Evolutionary conservation across 345 rosid genomes (phyloP), one percentile per base, ranked within the genome.

Genomic region (Ceriops zippeliana): DNA sequence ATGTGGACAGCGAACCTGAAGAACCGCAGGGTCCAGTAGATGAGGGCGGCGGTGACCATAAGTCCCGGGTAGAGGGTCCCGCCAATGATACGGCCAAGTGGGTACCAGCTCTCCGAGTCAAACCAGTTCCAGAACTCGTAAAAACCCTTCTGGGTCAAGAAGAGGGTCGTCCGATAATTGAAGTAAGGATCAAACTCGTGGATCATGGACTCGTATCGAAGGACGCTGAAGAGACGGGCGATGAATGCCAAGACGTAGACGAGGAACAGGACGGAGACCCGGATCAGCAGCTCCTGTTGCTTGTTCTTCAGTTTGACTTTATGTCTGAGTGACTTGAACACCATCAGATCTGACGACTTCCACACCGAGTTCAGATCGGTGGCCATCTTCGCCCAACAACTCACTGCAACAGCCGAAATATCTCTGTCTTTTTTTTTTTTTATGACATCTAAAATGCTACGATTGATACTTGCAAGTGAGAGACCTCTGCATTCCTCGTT

Each of bases 61-160:
- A 93, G 89, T 3, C 97, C 97, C 0, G 97, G 96, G 65, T 95
- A 95, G 21, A 95, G 93, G 19, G 99, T 91, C 13, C 99, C 99
- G 0, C 99, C 99, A 32, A 95, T 82, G 75, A 95, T 95, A 7
- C 99, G 87, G 2, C 99, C 99, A 1, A 95, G 84, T n/a, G 99
- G 99, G 73, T 95, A 95, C 99, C 99, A 95, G 61, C 90, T 84
- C 85, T 95, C 99, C 6, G 86, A 88, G 46, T 95, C 99, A 71
- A 95, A 95, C 99, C 99, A 95, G 82, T 95, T 95, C 99, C 99
- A 95, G 71, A 95, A 95, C 66, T 95, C 99, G 75, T 89, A 89
- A 63, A 95, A 95, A 2, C 99, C 99, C 46, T 95, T 88, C 71
- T 87, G 66, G 1, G 98, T 92, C 24, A 92, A 71, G 83, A 68